Evolutionary conservation across 2,329 filamentous ascomycete species (phyloP), one percentile per base, ranked within the genome.

Genomic region (Davidsoniella eucalypti): DNA sequence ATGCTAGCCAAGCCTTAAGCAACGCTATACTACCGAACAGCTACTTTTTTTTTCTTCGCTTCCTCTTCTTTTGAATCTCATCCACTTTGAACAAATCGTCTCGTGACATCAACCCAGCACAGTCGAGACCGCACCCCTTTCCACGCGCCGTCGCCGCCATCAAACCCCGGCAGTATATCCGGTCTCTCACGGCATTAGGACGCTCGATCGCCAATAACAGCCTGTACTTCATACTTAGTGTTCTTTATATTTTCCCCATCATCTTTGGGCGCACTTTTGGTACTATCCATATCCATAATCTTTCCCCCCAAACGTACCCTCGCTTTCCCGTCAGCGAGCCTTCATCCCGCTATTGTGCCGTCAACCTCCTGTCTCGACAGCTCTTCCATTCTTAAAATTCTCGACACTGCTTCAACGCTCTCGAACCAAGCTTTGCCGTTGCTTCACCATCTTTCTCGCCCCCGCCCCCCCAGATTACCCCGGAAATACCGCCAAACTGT

Each of bases 401-500:
- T 33, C 29, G 29, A 33, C 29, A 12, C 29, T 12, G 29, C 29
- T 33, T 12, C 29, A 9, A 9, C 8, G 8, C 29, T 12, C 29
- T 12, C 12, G 29, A 17, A 45, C 43, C 9, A 45, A 37, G 12
- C 9, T n/a, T 25, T n/a, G 4, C 6, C 17, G 12, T 23, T 21
- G 17, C 36, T 17, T 21, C n/a, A n/a, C 42, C 5, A 12, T 16
- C 16, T 26, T 23, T 40, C 17, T 18, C 36, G 9, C 51, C 37
- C 43, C 51, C n/a, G n/a, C 21, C 38, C 26, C 26, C 25, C 40
- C 37, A 49, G 10, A 38, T 38, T 14, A 21, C 37, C 41, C 56
- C 57, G 61, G 56, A 54, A 84, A 84, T 68, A 90, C 86, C 86
- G 85, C 82, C 85, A 93, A 94, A 72, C 81, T 93, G 86, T 90